Evolutionary conservation across 148 eudicot genomes (phyloP).

Genomic region (Polygonum maritimum): DNA sequence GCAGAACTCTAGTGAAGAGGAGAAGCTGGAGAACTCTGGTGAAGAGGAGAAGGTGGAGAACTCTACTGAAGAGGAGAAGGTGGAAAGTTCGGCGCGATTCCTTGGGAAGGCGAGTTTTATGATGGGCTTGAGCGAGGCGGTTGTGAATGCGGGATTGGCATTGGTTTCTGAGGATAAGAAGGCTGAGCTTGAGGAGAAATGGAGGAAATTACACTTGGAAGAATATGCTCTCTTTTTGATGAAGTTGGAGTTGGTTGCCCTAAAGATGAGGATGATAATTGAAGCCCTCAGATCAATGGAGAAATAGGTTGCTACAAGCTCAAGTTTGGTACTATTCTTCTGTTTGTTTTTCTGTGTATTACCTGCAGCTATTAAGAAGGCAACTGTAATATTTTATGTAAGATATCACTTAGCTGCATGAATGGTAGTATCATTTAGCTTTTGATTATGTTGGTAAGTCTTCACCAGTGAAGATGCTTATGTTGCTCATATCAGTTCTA

Average conservation of each 20-base stretch:
- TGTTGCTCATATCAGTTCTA: neutral
- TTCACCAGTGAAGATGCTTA: neutral
- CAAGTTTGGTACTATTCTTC: neutral
- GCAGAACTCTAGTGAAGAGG: neutral
- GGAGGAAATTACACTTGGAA: constrained; percentile 17
- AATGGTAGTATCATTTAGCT: neutral
- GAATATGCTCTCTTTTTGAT: constrained; percentile 13
- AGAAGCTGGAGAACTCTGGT: neutral
- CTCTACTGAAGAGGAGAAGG: neutral
- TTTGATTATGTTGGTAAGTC: neutral
- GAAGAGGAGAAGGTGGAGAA: neutral
- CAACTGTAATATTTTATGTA: neutral
- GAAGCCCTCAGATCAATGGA: constrained; percentile 14
- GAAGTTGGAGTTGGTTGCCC: constrained; percentile 12
- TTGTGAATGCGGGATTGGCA: constrained; percentile 18
- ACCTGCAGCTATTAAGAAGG: neutral
- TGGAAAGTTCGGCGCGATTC: neutral
- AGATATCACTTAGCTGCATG: neutral
- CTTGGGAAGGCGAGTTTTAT: neutral
- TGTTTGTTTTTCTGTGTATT: neutral
- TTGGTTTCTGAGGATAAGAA: constrained; percentile 12
- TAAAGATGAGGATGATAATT: constrained; percentile 10
- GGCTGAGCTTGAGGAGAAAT: constrained; percentile 20
- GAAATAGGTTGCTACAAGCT: neutral
- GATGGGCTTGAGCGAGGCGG: constrained; percentile 8